Conservation (phyloP, 805 yeast genomes). For the Saturnispora dispora region DNA sequence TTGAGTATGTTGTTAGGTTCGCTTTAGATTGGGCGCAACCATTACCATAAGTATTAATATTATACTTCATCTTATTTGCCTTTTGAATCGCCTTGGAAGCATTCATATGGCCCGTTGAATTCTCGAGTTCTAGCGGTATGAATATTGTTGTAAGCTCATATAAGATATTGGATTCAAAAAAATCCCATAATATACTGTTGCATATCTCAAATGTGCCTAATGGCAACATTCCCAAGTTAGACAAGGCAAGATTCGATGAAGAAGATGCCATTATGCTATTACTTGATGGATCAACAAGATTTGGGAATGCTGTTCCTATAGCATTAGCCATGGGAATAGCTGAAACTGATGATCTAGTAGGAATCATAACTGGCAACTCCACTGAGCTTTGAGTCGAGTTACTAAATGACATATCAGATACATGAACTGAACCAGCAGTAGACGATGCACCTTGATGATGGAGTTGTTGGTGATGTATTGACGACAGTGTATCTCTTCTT, state of each 20-base stretch:
- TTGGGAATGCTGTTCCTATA: conserved; percentile 3
- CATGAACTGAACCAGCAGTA: not conserved
- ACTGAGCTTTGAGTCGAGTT: conserved; percentile 4
- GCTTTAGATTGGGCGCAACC: not conserved
- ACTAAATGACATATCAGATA: conserved; percentile 1
- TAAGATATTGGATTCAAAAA: conserved; percentile 10
- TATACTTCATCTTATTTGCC: conserved; percentile 10
- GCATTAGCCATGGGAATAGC: not conserved
- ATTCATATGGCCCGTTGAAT: conserved; percentile 9
- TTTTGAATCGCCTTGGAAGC: conserved; percentile 3
- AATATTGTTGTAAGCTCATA: conserved; percentile 10
- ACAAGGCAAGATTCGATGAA: not conserved
- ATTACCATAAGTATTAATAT: not conserved
- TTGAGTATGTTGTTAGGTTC: conserved; percentile 8
- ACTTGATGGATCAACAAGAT: conserved; percentile 1
- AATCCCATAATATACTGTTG: conserved; percentile 11
- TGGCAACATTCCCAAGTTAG: conserved; percentile 10
- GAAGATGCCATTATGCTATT: not conserved
- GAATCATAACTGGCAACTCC: conserved; percentile 11
- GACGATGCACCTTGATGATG: not conserved
- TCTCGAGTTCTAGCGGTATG: conserved; percentile 13
- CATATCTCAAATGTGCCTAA: conserved; percentile 13
- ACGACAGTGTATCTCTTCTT: conserved; percentile 8
- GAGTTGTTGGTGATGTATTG: not conserved
- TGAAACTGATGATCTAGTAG: conserved; percentile 1